A percentile compares a stretch with the other conserved stretches of the same genome.
These are phyloP conservation scores for Monosporozyma solicola DNA, from an alignment of 805 yeast genomes.

Conservation along the genomic window DNA sequence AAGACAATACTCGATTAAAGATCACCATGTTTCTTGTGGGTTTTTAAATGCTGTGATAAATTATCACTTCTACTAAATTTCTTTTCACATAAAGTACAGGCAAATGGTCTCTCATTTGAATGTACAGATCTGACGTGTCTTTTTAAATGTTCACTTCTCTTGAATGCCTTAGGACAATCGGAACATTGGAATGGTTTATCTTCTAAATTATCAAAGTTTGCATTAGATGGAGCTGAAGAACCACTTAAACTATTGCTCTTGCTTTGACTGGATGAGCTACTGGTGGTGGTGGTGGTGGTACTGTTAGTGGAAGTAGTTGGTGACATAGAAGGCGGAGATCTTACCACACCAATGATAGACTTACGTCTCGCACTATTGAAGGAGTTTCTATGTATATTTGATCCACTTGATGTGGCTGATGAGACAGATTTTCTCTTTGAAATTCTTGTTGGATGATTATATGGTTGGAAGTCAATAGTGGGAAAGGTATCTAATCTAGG, in stretches of 20 bases:
- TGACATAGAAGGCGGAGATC: constrained; percentile 1
- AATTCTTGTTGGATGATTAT: constrained; percentile 7
- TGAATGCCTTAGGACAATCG: constrained; percentile 39
- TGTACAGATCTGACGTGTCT: constrained; percentile 63
- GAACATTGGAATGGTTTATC: constrained; percentile 33
- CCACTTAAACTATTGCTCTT: neutral
- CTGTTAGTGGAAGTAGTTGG: neutral
- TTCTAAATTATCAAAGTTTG: neutral
- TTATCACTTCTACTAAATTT: constrained; percentile 62
- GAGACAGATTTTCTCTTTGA: constrained; percentile 9
- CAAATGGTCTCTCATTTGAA: constrained; percentile 50
- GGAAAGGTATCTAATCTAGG: constrained; percentile 11
- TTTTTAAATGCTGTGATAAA: constrained; percentile 54
- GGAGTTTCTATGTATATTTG: neutral
- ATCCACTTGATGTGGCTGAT: neutral
- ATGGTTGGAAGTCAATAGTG: constrained; percentile 8
- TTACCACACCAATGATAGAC: constrained; percentile 7
- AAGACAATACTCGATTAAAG: constrained; percentile 9
- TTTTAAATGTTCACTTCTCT: constrained; percentile 58
- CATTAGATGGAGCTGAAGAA: neutral
- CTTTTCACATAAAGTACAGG: constrained; percentile 50
- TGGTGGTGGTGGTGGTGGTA: neutral
- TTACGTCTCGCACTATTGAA: constrained; percentile 6
- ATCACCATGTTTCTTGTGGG: constrained; percentile 37
- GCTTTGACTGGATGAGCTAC: neutral